Base-by-base conservation (phyloP, 2,329 filamentous ascomycete genomes). In the Zasmidium citrigriseum region DNA sequence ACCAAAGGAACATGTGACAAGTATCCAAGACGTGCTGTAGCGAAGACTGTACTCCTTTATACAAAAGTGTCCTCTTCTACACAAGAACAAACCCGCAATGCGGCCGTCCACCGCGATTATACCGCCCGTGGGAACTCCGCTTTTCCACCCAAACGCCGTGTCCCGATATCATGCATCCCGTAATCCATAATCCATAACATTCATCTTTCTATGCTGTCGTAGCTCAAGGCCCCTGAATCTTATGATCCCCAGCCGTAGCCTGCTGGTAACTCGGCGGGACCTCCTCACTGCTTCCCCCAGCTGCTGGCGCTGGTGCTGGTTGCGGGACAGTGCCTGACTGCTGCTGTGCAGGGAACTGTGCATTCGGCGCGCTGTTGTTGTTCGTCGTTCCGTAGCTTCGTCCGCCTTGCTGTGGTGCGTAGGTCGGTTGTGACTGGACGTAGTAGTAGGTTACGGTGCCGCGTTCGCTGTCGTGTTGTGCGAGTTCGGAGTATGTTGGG, bases 211-310 rank as follows among this genome's bases (percentile, higher is more conserved):
- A n/a, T n/a, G n/a, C n/a, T n/a, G n/a, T n/a, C n/a, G n/a, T n/a
- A n/a, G n/a, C 46, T 53, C 50, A 64, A 21, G 63, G 80, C 21
- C 75, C 82, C 82, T 98, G 95, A 53, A 97, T 82, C 83, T 98
- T 98, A 76, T 97, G 79, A 72, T 98, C 93, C 0, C 69, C 70
- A 69, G 88, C 88, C 58, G 48, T 25, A 27, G 91, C 93, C 76
- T 97, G 90, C 16, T 89, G 89, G 75, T 98, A 98, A 10, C 88
- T 91, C 3, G 95, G 93, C 44, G 93, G 93, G 10, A 78, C 78
- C 52, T 48, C 79, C 72, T 61, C 67, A 47, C 55, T 74, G 76
- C 70, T 76, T 71, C 38, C 80, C 75, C 68, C 79, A 23, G 29
- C 50, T n/a, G 16, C 79, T 76, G 62, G 77, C 79, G 58, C 59